Percentiles rank a stretch among this genome's conserved stretches.
Conservation (phyloP, 495 filamentous ascomycete species). For the Tuber calosporum region DNA sequence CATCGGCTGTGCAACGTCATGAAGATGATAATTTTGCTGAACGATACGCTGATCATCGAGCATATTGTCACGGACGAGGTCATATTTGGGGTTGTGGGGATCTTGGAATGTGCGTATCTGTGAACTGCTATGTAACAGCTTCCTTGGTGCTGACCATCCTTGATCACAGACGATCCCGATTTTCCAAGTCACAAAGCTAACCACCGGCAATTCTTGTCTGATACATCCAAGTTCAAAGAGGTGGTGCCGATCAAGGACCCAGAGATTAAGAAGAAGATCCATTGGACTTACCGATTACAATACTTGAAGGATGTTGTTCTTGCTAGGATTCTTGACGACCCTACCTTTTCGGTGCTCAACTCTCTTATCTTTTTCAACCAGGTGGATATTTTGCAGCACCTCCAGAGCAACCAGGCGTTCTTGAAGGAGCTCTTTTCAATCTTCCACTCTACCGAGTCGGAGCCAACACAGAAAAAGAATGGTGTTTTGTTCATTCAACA, state of each 20-base stretch:
- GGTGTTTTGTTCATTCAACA: slow-evolving; percentile 95
- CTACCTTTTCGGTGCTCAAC: slow-evolving; percentile 95
- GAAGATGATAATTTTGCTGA: slow-evolving; percentile 89
- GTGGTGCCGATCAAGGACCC: slow-evolving; percentile 84
- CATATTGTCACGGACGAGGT: slow-evolving; percentile 82
- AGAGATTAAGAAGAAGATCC: slow-evolving; percentile 78
- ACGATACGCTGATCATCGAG: slow-evolving; percentile 91
- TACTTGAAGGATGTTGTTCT: slow-evolving; percentile 98
- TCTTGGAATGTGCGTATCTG: slow-evolving; percentile 68
- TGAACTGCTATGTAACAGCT: slow-evolving; percentile 14
- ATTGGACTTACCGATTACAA: slow-evolving; percentile 88
- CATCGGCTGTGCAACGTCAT: slow-evolving; percentile 95
- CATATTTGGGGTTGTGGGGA: slow-evolving; percentile 87
- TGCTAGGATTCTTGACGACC: slow-evolving; percentile 91
- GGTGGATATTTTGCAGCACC: slow-evolving; percentile 90
- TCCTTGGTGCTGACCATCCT: slow-evolving; percentile 23
- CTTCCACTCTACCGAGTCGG: slow-evolving; percentile 59
- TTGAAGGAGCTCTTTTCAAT: slow-evolving; percentile 85
- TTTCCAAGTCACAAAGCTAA: slow-evolving; percentile 99
- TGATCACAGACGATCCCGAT: slow-evolving; percentile 72
- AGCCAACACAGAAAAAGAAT: slow-evolving; percentile 74
- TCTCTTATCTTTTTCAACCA: slow-evolving; percentile 98
- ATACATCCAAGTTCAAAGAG: slow-evolving; percentile 87
- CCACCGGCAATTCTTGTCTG: slow-evolving; percentile 84
- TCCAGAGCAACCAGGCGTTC: slow-evolving; percentile 70